phyloP scores from a whole-genome alignment of 768 basidiomycete genomes.

The Xerocomellus dryophilus region DNA sequence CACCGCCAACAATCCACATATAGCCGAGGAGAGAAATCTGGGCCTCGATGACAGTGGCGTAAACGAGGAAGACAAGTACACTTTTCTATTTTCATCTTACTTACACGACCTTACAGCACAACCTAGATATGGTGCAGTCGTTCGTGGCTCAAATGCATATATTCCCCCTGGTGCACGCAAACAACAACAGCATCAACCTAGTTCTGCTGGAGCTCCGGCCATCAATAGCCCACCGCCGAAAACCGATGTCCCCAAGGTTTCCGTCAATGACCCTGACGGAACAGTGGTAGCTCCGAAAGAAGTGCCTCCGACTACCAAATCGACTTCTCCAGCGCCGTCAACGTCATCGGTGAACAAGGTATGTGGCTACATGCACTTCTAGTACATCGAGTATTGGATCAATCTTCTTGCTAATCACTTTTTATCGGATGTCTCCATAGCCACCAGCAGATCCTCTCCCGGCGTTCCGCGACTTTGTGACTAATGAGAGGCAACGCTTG shows the following conservation, averaged over 20 bases:
- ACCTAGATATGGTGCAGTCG: conserved; percentile 86
- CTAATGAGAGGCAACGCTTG: conserved; percentile 84
- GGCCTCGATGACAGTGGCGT: conserved; percentile 63
- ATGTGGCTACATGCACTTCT: conserved; percentile 7
- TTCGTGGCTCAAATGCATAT: conserved; percentile 85
- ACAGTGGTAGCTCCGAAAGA: conserved; percentile 42
- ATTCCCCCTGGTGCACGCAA: conserved; percentile 89
- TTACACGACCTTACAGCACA: conserved; percentile 20
- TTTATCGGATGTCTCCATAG: conserved; percentile 33
- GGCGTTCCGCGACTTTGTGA: conserved; percentile 91
- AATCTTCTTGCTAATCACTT: conserved; percentile 5
- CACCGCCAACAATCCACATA: conserved; percentile 70
- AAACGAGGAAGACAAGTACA: conserved; percentile 97
- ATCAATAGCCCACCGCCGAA: conserved; percentile 28
- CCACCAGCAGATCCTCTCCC: conserved; percentile 73
- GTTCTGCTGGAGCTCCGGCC: conserved; percentile 28
- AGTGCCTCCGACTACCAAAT: conserved; percentile 48
- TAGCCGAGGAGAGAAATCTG: conserved; percentile 82
- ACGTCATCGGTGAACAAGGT: conserved; percentile 51
- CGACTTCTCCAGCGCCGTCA: conserved; percentile 62
- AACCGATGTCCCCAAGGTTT: conserved; percentile 65
- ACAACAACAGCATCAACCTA: conserved; percentile 32
- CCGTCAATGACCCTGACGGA: conserved; percentile 78
- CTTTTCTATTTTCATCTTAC: conserved; percentile 14
- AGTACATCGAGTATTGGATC: neutral